Evolutionary conservation across 805 yeast genomes (phyloP).

Genomic region (Saccharomycopsis oosterbeekiorum): DNA sequence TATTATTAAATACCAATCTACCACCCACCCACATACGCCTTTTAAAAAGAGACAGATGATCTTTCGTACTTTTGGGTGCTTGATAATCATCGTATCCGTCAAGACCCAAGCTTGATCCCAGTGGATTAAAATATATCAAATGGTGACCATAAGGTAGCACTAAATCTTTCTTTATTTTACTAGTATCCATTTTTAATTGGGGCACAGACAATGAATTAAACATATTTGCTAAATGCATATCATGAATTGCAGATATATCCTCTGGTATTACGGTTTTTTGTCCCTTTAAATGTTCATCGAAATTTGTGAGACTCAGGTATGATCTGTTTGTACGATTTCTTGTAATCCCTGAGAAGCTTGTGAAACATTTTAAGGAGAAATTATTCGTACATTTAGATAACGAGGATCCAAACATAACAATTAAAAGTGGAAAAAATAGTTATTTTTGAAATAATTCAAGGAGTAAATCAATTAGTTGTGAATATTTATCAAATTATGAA

Average conservation of each 20-base stretch:
- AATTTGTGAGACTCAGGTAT: slow-evolving; percentile 1
- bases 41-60: slow-evolving; percentile 28
- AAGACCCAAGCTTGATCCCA: slow-evolving; percentile 39
- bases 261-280: slow-evolving; percentile 15
- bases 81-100: slow-evolving; percentile 83
- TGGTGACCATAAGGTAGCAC: slow-evolving; percentile 47
- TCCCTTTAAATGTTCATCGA: slow-evolving; percentile 7
- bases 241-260: slow-evolving; percentile 16
- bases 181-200: not conserved
- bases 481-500: too few species aligned
- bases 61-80: slow-evolving; percentile 36
- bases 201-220: not conserved
- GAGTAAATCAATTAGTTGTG: too few species aligned
- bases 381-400: not conserved
- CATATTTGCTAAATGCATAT: slow-evolving; percentile 6
- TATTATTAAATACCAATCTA: slow-evolving; percentile 32
- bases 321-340: not conserved
- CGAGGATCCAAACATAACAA: not conserved
- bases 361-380: not conserved
- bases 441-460: too few species aligned
- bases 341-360: not conserved
- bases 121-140: slow-evolving; percentile 57
- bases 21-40: slow-evolving; percentile 83
- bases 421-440: too few species aligned
- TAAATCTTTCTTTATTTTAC: not conserved